Percentiles rank a stretch among this genome's conserved stretches.
phyloP scores from a whole-genome alignment of 148 eudicot species.

The Rhododendron vialii region DNA sequence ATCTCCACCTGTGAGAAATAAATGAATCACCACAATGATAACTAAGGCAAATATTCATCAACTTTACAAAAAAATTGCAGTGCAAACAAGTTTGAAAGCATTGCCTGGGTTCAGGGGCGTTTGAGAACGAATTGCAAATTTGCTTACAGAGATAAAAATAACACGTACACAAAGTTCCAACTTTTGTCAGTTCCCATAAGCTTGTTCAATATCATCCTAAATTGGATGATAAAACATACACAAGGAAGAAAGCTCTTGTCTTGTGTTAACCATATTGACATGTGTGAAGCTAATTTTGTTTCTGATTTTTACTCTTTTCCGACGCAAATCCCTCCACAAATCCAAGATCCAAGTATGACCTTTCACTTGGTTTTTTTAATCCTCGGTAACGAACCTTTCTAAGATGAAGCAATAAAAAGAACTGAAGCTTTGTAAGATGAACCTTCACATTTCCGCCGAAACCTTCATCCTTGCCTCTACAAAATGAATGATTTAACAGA shows the following conservation, averaged over 20 bases:
- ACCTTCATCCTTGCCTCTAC: background rate
- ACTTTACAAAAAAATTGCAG: background rate
- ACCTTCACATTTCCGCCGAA: background rate
- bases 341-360: background rate
- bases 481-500: background rate
- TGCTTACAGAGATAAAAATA: background rate
- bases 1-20: constrained; percentile 53
- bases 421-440: background rate
- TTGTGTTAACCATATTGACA: no score
- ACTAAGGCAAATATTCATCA: background rate
- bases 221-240: background rate
- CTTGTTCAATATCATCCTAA: background rate
- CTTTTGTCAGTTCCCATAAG: background rate
- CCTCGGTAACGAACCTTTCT: background rate
- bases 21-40: background rate
- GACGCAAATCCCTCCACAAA: background rate
- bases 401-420: background rate
- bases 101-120: background rate
- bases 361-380: background rate
- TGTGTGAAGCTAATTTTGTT: background rate
- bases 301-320: background rate
- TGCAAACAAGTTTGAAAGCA: background rate
- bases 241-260: background rate
- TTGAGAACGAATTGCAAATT: background rate
- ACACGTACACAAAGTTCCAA: background rate